Conservation (phyloP, 179 eudicot genomes). For the Vitellaria paradoxa region DNA sequence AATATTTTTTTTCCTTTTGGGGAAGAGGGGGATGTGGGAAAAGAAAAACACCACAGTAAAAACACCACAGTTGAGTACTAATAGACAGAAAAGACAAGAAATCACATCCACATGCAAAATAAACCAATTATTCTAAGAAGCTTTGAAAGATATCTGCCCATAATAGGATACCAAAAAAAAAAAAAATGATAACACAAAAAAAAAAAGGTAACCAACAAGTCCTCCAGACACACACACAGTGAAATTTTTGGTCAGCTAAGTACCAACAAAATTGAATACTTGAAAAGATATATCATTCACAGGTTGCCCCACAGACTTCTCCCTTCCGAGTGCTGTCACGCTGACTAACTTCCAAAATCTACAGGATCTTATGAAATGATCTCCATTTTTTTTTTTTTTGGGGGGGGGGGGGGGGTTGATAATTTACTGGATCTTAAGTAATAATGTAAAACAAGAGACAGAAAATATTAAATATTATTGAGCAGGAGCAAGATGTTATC, state of each 20-base stretch:
- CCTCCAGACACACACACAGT: neutral
- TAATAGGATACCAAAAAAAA: neutral
- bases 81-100: too few species aligned
- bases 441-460: too few species aligned
- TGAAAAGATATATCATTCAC: neutral
- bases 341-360: neutral
- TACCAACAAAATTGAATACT: neutral
- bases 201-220: too few species aligned
- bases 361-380: too few species aligned
- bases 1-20: neutral
- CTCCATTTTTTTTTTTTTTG: too few species aligned
- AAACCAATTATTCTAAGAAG: slow-evolving; percentile 1
- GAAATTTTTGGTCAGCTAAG: neutral
- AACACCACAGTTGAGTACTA: neutral
- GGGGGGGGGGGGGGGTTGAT: too few species aligned
- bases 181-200: neutral
- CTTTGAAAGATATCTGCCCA: neutral
- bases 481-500: too few species aligned
- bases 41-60: neutral
- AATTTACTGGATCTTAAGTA: too few species aligned
- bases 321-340: neutral
- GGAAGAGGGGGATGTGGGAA: neutral
- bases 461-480: too few species aligned
- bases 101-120: too few species aligned
- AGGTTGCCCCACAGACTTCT: neutral